These are phyloP conservation scores for Picea abies DNA, from an alignment of 83 land plant species.

Conservation along the genomic window DNA sequence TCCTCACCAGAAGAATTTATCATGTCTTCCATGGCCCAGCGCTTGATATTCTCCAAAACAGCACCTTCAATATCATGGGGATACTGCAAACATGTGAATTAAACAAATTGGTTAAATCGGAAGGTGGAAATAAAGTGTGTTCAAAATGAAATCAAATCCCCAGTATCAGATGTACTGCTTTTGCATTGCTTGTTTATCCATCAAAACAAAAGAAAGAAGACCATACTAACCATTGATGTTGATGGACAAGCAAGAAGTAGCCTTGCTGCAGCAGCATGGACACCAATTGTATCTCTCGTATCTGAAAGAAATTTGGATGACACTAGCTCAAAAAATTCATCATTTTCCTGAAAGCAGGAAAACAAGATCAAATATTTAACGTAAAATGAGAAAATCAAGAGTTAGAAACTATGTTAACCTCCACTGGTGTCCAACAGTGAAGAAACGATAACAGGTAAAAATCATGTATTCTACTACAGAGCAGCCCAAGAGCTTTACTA, in stretches of 20 bases:
- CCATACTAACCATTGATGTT: slow-evolving; percentile 69
- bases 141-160: neutral
- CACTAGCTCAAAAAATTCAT: slow-evolving; percentile 89
- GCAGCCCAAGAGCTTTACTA: neutral
- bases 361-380: neutral
- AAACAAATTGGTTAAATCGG: neutral
- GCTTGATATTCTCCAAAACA: slow-evolving; percentile 74
- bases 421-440: neutral
- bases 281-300: slow-evolving; percentile 55
- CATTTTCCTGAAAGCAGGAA: slow-evolving; percentile 82
- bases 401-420: neutral
- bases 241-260: slow-evolving; percentile 76
- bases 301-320: slow-evolving; percentile 79
- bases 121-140: neutral
- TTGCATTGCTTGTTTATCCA: neutral
- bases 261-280: slow-evolving; percentile 89
- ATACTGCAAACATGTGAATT: slow-evolving; percentile 59
- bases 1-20: slow-evolving; percentile 34
- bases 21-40: slow-evolving; percentile 78
- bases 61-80: slow-evolving; percentile 91
- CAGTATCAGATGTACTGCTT: neutral
- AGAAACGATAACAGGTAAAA: neutral
- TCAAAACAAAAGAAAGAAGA: neutral
- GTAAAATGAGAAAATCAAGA: neutral
- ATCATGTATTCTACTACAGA: neutral